Conservation (phyloP, 139 green algal genomes). For the Coccomyxa sp. region DNA sequence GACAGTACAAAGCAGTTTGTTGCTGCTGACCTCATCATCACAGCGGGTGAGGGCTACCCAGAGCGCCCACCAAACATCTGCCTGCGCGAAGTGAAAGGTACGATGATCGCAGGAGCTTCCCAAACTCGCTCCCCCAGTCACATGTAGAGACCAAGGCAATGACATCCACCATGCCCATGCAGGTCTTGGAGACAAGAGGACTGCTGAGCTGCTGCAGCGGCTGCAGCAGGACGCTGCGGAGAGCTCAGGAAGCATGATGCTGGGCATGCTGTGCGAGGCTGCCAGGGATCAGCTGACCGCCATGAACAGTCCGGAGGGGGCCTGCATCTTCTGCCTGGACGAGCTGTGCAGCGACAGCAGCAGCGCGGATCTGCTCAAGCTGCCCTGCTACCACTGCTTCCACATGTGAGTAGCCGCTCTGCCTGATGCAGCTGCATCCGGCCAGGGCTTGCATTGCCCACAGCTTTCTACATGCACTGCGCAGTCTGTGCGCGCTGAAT, state of each 20-base stretch:
- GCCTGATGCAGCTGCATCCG: background rate
- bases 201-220: background rate
- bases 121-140: background rate
- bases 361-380: background rate
- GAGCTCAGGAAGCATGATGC: slow-evolving; percentile 8
- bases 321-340: slow-evolving; percentile 16
- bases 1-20: background rate
- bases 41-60: background rate
- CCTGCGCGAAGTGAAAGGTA: background rate
- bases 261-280: slow-evolving; percentile 7
- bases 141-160: background rate
- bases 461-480: background rate
- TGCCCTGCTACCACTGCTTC: slow-evolving; percentile 19
- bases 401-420: slow-evolving; percentile 1
- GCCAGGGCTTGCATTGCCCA: background rate
- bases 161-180: background rate
- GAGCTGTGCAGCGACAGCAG: background rate
- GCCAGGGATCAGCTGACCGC: slow-evolving; percentile 14
- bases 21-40: background rate
- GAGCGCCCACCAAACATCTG: background rate
- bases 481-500: background rate
- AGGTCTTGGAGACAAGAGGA: slow-evolving; percentile 9
- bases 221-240: background rate
- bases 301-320: slow-evolving; percentile 9
- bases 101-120: background rate